Evolutionary conservation across 148 eudicot genomes (phyloP).

Genomic region (Polygonum maritimum): DNA sequence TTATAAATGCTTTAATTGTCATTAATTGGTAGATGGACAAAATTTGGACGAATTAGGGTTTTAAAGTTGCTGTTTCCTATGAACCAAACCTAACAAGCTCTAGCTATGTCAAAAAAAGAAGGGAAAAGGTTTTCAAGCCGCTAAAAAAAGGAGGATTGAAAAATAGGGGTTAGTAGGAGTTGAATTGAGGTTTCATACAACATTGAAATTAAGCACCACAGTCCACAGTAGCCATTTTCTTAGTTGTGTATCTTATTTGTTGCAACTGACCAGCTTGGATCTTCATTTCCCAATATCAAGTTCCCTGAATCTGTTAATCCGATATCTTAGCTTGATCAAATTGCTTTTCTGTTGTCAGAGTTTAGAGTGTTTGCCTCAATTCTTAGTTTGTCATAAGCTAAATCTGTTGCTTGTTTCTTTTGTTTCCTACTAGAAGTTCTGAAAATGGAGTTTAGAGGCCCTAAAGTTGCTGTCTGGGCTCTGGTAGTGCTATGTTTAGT

Average conservation of each 20-base stretch:
- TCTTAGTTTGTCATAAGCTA: neutral
- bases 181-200: neutral
- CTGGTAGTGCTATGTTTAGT: constrained; percentile 16
- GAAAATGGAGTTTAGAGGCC: constrained; percentile 6
- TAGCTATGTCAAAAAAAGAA: neutral
- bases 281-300: neutral
- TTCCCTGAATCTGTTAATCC: neutral
- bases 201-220: neutral
- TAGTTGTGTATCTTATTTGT: too few species aligned
- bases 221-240: neutral
- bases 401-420: neutral
- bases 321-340: neutral
- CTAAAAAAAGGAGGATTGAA: neutral
- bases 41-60: constrained; percentile 8
- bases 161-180: neutral
- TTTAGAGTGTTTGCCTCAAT: neutral
- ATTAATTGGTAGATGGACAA: neutral
- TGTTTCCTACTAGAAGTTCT: neutral
- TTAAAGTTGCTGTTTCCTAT: neutral
- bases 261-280: too few species aligned
- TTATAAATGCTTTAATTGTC: neutral
- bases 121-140: neutral
- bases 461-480: constrained; percentile 14
- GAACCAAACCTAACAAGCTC: neutral
- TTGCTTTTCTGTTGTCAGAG: neutral